Conservation (phyloP, 208 protist genomes). For the Naegleria fowleri region DNA sequence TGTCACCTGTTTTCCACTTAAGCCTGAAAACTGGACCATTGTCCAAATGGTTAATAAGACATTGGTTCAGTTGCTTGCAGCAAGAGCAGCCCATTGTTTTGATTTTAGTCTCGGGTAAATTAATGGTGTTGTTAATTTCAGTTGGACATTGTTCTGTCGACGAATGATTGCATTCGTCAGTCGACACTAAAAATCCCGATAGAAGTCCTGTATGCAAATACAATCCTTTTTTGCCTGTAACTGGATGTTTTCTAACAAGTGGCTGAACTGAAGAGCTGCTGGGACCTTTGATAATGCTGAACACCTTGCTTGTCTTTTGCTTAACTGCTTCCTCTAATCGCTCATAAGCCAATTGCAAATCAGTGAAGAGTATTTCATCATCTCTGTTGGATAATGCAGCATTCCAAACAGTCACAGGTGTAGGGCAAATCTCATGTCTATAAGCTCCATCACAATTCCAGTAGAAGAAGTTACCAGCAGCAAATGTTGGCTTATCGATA, state of each 20-base stretch:
- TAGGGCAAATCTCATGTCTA: neutral
- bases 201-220: neutral
- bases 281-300: neutral
- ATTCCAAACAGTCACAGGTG: neutral
- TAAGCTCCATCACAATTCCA: neutral
- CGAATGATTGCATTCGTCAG: neutral
- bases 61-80: neutral
- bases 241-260: neutral
- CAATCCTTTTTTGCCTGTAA: neutral
- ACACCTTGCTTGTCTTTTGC: neutral
- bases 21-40: neutral
- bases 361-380: neutral
- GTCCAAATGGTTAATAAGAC: neutral
- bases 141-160: neutral
- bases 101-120: neutral
- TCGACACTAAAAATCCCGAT: neutral
- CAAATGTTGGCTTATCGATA: neutral
- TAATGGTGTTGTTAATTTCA: neutral
- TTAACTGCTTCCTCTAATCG: neutral
- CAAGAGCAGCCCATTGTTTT: neutral
- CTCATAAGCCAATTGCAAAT: neutral
- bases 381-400: neutral
- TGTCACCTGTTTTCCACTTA: neutral
- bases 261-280: neutral
- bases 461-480: neutral